Evolutionary conservation across 73 alveolate species (phyloP).

Genomic region (Tetrahymena elliotti): DNA sequence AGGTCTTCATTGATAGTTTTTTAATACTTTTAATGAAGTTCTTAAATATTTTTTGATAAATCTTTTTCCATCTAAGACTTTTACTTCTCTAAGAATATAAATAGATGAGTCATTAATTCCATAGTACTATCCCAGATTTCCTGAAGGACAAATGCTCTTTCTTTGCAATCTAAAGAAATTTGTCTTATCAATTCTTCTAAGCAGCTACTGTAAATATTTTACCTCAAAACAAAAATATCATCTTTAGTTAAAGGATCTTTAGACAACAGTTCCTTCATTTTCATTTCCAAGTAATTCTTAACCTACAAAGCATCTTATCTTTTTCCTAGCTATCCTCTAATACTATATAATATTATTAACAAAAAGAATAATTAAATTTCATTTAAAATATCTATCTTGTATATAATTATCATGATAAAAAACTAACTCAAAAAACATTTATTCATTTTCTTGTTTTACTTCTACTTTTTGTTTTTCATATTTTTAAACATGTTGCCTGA

Average conservation of each 20-base stretch:
- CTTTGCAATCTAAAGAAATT: background rate
- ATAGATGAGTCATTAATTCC: background rate
- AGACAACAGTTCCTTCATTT: background rate
- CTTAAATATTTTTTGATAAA: background rate
- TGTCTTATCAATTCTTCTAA: background rate
- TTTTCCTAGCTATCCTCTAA: background rate
- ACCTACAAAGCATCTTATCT: background rate
- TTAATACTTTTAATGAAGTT: background rate
- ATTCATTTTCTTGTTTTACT: background rate
- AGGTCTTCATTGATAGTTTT: background rate
- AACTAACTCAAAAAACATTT: no score
- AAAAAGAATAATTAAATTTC: background rate
- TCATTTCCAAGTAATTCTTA: background rate
- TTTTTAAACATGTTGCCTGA: no score
- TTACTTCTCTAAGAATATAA: background rate
- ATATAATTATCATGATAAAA: no score
- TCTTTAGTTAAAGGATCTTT: background rate
- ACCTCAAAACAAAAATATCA: background rate
- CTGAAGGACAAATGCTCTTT: background rate
- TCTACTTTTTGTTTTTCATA: background rate
- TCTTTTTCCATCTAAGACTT: background rate
- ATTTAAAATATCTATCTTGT: no score
- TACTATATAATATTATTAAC: background rate
- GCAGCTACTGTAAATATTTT: background rate
- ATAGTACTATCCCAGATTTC: background rate